Evolutionary conservation across 2,329 filamentous ascomycete genomes (phyloP).

Genomic region (Capronia epimyces): DNA sequence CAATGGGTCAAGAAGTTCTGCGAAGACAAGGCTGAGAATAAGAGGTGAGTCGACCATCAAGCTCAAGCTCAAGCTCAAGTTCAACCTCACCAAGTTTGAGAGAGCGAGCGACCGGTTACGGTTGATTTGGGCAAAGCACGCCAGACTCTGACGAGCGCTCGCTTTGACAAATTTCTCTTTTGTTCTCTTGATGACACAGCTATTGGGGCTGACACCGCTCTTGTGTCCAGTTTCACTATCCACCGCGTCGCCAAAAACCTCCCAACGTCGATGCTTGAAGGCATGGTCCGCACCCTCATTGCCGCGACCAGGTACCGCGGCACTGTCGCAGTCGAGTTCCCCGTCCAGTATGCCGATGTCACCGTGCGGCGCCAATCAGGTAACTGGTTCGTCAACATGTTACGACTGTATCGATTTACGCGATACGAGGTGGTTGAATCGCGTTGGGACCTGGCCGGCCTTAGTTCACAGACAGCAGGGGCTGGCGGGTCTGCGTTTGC

Average conservation of each 20-base stretch:
- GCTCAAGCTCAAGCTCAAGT: too few relatives aligned
- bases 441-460: constrained; percentile 27
- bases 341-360: constrained; percentile 25
- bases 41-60: constrained; percentile 14
- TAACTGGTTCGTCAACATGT: constrained; percentile 28
- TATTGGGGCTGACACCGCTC: neutral
- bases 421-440: constrained; percentile 29
- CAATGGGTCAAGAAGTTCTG: constrained; percentile 28
- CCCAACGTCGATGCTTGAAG: constrained; percentile 26
- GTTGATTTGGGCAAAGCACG: too few relatives aligned
- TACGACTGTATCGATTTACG: constrained; percentile 26
- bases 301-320: constrained; percentile 30
- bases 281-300: constrained; percentile 30
- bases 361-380: constrained; percentile 25
- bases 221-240: constrained; percentile 19
- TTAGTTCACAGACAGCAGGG: constrained; percentile 1
- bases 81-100: too few relatives aligned
- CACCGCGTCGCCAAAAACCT: constrained; percentile 15
- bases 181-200: too few relatives aligned
- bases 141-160: too few relatives aligned
- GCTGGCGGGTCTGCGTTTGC: too few relatives aligned
- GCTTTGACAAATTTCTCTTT: too few relatives aligned
- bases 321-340: constrained; percentile 28
- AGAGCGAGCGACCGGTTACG: too few relatives aligned
- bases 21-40: constrained; percentile 26